Evolutionary conservation across 169 alveolate species (phyloP).

Genomic region (Blepharisma undulans): DNA sequence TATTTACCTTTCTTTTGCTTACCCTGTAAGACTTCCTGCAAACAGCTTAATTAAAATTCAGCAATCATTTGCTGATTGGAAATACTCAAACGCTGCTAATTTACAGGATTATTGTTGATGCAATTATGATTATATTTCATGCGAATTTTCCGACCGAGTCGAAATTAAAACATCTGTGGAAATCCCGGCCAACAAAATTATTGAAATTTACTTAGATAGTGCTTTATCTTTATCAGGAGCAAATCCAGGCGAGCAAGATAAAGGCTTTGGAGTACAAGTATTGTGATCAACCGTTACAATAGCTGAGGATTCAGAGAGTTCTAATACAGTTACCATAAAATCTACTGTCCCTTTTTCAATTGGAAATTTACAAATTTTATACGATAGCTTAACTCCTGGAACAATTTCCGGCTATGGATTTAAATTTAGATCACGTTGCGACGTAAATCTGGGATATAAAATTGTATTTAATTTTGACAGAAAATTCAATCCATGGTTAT

Average conservation of each 20-base stretch:
- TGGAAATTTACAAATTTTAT: too few species aligned
- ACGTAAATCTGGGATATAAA: too few species aligned
- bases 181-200: not conserved
- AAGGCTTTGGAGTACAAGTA: not conserved
- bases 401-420: too few species aligned
- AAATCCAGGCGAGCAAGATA: not conserved
- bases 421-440: too few species aligned
- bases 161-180: not conserved
- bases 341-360: not conserved
- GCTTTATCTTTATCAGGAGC: not conserved
- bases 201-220: not conserved
- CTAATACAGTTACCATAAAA: not conserved
- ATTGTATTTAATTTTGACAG: too few species aligned
- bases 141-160: not conserved
- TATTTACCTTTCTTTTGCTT: not conserved
- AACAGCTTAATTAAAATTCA: too few species aligned
- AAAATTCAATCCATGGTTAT: too few species aligned
- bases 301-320: not conserved
- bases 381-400: too few species aligned
- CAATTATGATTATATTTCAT: not conserved
- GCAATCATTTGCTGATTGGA: not conserved
- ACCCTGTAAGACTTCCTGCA: not conserved
- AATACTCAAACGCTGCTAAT: not conserved
- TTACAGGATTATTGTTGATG: not conserved
- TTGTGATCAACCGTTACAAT: not conserved